Evolutionary conservation across 176 grass and related monocot genomes (phyloP).

Genomic region (Alopecurus myosuroides): DNA sequence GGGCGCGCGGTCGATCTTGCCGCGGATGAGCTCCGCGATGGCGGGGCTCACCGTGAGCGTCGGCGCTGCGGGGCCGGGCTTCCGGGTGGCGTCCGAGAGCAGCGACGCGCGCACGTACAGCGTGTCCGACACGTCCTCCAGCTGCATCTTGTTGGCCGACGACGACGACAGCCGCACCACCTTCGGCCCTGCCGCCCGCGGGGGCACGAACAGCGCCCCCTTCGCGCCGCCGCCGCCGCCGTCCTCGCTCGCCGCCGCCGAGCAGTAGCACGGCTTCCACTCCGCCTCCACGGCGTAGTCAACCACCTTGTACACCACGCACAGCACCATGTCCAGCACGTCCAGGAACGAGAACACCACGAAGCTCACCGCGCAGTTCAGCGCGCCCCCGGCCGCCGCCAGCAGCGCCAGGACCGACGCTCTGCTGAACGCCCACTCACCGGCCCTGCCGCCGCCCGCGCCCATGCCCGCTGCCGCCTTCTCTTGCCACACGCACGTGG

Average conservation of each 20-base stretch:
- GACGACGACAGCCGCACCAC: constrained; percentile 65
- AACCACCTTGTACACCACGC: constrained; percentile 84
- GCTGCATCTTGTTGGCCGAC: constrained; percentile 66
- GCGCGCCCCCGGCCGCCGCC: constrained; percentile 19
- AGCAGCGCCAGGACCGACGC: background rate
- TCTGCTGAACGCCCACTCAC: background rate
- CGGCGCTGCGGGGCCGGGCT: constrained; percentile 33
- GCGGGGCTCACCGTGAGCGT: constrained; percentile 57
- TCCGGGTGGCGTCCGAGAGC: constrained; percentile 54
- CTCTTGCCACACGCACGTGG: constrained; percentile 41
- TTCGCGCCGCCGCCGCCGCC: background rate
- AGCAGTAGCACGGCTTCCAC: constrained; percentile 97
- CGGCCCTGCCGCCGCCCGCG: background rate
- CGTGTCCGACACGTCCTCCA: constrained; percentile 95
- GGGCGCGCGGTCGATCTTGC: constrained; percentile 51
- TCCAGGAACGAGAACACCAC: constrained; percentile 89
- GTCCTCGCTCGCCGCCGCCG: constrained; percentile 1
- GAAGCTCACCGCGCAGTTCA: constrained; percentile 74
- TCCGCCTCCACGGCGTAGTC: constrained; percentile 82
- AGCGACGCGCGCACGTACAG: constrained; percentile 75
- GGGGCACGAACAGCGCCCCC: constrained; percentile 12
- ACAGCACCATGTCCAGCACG: constrained; percentile 80
- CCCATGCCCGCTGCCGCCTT: constrained; percentile 29
- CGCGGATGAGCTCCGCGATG: constrained; percentile 75
- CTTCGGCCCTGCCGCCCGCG: constrained; percentile 41